Percentiles rank a stretch among this genome's conserved stretches.
Evolutionary conservation across 345 rosid species (phyloP).

Genomic region (Carallia pectinifolia): DNA sequence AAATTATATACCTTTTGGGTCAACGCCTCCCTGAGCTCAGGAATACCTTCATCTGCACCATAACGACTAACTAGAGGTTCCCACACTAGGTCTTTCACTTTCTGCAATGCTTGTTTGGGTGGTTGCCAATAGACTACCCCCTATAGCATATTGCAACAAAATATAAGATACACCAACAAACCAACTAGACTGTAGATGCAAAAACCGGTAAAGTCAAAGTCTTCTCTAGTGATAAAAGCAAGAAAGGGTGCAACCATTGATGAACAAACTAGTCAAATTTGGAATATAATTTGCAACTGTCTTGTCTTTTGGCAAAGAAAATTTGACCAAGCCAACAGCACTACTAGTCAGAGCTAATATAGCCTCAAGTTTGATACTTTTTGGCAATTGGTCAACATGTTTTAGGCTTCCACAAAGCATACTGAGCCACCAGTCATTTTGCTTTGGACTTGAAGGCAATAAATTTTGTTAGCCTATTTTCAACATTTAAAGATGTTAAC

Average conservation of each 20-base stretch:
- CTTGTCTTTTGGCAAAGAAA: background rate
- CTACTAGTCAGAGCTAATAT: background rate
- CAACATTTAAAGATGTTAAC: background rate
- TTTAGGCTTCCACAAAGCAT: background rate
- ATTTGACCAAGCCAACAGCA: background rate
- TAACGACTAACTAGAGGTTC: slow-evolving; percentile 74
- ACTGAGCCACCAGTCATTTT: background rate
- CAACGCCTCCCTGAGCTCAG: slow-evolving; percentile 72
- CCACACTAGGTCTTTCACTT: slow-evolving; percentile 75
- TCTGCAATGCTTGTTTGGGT: slow-evolving; percentile 69
- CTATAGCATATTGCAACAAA: slow-evolving; percentile 34
- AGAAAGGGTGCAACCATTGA: background rate
- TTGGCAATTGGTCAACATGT: background rate
- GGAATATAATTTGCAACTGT: background rate
- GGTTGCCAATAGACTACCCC: slow-evolving; percentile 98
- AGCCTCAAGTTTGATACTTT: slow-evolving; percentile 1
- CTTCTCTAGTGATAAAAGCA: background rate
- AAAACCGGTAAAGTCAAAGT: background rate
- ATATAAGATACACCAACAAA: slow-evolving; percentile 5
- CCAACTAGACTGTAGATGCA: background rate
- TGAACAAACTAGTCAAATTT: background rate
- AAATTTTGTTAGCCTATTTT: background rate
- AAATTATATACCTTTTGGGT: slow-evolving; percentile 47
- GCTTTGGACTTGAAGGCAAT: background rate
- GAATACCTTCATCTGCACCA: slow-evolving; percentile 91